A percentile compares a stretch with the other conserved stretches of the same genome.
Evolutionary conservation across 352 stramenopile species (phyloP).

Genomic region (Phytophthora aleatoria): DNA sequence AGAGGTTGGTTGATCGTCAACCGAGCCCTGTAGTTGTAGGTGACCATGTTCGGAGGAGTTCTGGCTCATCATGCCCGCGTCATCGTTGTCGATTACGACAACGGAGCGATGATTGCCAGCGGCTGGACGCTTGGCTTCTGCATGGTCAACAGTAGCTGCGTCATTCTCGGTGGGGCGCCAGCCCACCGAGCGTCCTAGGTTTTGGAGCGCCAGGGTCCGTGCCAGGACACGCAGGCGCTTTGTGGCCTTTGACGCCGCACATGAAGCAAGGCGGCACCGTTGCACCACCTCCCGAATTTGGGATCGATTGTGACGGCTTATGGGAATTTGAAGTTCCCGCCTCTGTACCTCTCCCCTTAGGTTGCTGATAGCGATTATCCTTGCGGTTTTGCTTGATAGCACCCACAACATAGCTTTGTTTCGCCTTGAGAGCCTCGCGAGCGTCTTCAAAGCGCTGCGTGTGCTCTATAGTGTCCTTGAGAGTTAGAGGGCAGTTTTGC

Average conservation of each 20-base stretch:
- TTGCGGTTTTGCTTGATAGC: not conserved
- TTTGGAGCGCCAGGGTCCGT: not conserved
- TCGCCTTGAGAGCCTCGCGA: not conserved
- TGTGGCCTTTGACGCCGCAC: not conserved
- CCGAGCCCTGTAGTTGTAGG: not conserved
- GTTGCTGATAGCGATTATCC: not conserved
- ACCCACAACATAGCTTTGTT: not conserved
- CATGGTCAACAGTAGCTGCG: not conserved
- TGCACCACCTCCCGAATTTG: not conserved
- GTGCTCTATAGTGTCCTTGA: not conserved
- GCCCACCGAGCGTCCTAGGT: constrained; percentile 5
- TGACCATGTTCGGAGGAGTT: not conserved
- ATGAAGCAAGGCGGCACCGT: not conserved
- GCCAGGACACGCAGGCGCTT: not conserved
- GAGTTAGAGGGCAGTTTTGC: not conserved
- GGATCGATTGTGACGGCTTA: not conserved
- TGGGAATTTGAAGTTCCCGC: not conserved
- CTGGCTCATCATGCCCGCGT: not conserved
- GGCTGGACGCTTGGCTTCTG: not conserved
- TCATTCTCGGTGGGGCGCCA: constrained; percentile 2
- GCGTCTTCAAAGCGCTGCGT: not conserved
- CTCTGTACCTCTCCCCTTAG: not conserved
- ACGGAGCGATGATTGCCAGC: not conserved
- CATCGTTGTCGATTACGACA: too few species aligned
- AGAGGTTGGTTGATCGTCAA: not conserved